Evolutionary conservation across 192 early-diverging fungal genomes (phyloP).

Genomic region (Backusella psychrophila): DNA sequence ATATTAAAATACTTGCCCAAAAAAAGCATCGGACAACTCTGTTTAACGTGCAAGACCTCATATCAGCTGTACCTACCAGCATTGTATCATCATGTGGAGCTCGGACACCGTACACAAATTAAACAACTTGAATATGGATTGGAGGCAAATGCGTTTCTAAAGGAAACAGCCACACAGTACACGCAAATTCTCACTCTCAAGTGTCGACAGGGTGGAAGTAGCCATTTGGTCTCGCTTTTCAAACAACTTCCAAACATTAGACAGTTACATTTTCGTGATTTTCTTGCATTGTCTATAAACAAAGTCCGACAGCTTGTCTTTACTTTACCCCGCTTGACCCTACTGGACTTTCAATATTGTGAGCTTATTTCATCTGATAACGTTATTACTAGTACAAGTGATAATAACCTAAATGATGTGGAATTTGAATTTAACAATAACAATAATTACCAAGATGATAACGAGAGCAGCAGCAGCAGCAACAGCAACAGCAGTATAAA

Average conservation of each 20-base stretch:
- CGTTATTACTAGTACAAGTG: not conserved
- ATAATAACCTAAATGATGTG: not conserved
- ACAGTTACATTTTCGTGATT: conserved; percentile 7
- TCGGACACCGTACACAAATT: conserved; percentile 1
- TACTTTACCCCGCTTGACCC: not conserved
- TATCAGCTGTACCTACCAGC: not conserved
- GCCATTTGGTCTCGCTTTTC: not conserved
- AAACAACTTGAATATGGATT: conserved; percentile 6
- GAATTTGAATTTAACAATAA: not conserved
- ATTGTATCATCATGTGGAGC: conserved; percentile 9
- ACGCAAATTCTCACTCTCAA: conserved; percentile 9
- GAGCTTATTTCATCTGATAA: not conserved
- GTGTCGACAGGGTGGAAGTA: conserved; percentile 1
- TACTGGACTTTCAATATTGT: conserved; percentile 1
- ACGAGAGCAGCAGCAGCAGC: not conserved
- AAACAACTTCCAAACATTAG: conserved; percentile 1
- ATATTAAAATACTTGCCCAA: not conserved
- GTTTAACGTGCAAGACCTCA: conserved; percentile 1
- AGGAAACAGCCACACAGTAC: not conserved
- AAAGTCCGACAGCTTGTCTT: not conserved
- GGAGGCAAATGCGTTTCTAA: not conserved
- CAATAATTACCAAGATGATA: not conserved
- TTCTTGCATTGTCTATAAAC: conserved; percentile 6
- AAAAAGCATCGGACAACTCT: conserved; percentile 3
- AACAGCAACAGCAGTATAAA: not conserved